These are phyloP conservation scores for Salvia sclarea DNA, from an alignment of 305 asterid genomes.

Conservation along the genomic window DNA sequence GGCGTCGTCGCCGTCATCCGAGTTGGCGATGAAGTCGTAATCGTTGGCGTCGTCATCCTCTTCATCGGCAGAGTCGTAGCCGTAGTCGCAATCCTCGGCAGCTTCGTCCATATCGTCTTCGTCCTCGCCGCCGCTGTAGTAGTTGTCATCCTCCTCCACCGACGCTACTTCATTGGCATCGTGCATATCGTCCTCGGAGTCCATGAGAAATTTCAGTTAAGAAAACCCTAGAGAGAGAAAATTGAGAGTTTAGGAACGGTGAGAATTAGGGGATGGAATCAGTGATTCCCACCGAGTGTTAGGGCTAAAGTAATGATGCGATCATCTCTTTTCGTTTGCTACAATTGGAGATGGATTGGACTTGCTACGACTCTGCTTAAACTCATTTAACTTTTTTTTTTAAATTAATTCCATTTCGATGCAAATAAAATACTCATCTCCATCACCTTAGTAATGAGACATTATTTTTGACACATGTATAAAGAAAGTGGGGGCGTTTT, in stretches of 20 bases:
- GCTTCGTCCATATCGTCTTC: slow-evolving; percentile 36
- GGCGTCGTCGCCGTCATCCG: slow-evolving; percentile 57
- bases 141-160: slow-evolving; percentile 67
- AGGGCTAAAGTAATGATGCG: slow-evolving; percentile 31
- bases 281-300: slow-evolving; percentile 31
- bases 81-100: slow-evolving; percentile 38
- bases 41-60: slow-evolving; percentile 48
- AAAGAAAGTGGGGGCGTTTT: no score
- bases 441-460: no score
- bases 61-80: slow-evolving; percentile 36
- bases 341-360: slow-evolving; percentile 23
- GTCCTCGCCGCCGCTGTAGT: slow-evolving; percentile 70
- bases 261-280: slow-evolving; percentile 25
- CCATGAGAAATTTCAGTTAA: slow-evolving; percentile 43
- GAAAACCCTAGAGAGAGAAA: slow-evolving; percentile 43
- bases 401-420: no score
- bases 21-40: slow-evolving; percentile 53
- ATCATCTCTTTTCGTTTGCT: slow-evolving; percentile 36
- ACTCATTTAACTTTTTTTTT: no score
- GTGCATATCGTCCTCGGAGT: slow-evolving; percentile 93
- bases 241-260: slow-evolving; percentile 21
- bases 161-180: slow-evolving; percentile 76
- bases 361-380: slow-evolving; percentile 7
- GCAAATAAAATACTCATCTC: no score
- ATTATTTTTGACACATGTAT: no score